Base-by-base conservation (phyloP, 208 protist species). In the Acanthamoeba divionensis region DNA sequence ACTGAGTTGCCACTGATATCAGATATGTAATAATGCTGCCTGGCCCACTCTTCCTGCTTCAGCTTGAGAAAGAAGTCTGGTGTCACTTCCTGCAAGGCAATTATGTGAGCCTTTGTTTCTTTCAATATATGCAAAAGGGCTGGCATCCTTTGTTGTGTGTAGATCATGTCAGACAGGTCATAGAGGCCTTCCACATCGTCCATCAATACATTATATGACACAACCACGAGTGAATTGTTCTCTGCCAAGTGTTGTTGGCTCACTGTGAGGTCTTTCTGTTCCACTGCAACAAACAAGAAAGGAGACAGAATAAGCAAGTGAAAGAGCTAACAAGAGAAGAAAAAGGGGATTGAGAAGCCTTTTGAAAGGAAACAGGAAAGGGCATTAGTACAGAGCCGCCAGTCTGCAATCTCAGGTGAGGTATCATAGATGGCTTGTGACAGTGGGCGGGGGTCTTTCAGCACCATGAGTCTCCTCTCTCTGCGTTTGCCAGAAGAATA, bases 171-270 rank as follows among this genome's bases (percentile, higher is more conserved):
- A 10, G 26, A 26, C 12, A 79, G 26, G 41, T 21, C n/a, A 26
- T 79, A 79, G 26, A 79, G 18, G 18, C 55, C 67, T 41, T 41
- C 24, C 12, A 57, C 55, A 26, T 24, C 67, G 67, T 79, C 67
- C 67, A 79, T 79, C 8, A 79, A 47, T 47, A 79, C 67, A 12
- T 79, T 79, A 26, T 79, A 79, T 12, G 67, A 54, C 12, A 79
- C 41, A 41, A 79, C 67, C 44, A 57, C 55, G 26, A 79, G 24
- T 29, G 45, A 47, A n/a, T 36, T 44, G 15, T n/a, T 21, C 1
- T 21, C 66, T 9, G n/a, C 31, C 8, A 29, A 10, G 29, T 21
- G 9, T 15, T 4, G 38, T 31, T 21, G 38, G 2, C 31, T 44
- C 26, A 8, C 66, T 13, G 48, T 24, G 41, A 0, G 21, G 48